These are phyloP conservation scores for Monosporascus sp. DNA, from an alignment of 2,329 filamentous ascomycete species.

Conservation along the genomic window DNA sequence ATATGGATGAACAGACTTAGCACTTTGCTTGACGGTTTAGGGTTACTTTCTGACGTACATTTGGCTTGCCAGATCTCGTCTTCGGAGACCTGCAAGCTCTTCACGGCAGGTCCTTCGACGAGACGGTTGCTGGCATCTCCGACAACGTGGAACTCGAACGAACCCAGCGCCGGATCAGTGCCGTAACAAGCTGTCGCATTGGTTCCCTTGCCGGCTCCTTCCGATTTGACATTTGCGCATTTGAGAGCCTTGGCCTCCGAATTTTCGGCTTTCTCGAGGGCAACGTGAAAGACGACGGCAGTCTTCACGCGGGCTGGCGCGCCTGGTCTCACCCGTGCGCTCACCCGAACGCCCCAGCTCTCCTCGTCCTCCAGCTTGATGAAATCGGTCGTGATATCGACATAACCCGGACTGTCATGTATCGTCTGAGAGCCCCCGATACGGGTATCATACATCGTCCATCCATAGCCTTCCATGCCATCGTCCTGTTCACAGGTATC, in stretches of 20 bases:
- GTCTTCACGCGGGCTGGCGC: constrained; percentile 48
- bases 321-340: constrained; percentile 54
- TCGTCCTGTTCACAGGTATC: constrained; percentile 68
- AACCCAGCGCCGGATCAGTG: constrained; percentile 50
- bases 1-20: constrained; percentile 40
- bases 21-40: background rate
- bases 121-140: constrained; percentile 46
- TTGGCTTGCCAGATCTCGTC: constrained; percentile 65
- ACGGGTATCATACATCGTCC: constrained; percentile 65
- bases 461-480: constrained; percentile 64
- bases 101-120: constrained; percentile 40
- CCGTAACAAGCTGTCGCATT: constrained; percentile 53
- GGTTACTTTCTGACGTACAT: constrained; percentile 27
- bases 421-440: constrained; percentile 61
- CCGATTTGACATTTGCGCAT: background rate
- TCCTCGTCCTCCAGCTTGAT: constrained; percentile 61
- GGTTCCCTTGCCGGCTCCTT: constrained; percentile 26
- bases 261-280: constrained; percentile 54
- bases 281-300: constrained; percentile 57
- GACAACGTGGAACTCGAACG: constrained; percentile 56
- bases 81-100: constrained; percentile 50
- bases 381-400: constrained; percentile 67
- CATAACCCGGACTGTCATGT: constrained; percentile 58
- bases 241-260: background rate
- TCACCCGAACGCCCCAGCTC: constrained; percentile 62